phyloP scores from a whole-genome alignment of 257 asterid species.

The Solanum sejunctum region DNA sequence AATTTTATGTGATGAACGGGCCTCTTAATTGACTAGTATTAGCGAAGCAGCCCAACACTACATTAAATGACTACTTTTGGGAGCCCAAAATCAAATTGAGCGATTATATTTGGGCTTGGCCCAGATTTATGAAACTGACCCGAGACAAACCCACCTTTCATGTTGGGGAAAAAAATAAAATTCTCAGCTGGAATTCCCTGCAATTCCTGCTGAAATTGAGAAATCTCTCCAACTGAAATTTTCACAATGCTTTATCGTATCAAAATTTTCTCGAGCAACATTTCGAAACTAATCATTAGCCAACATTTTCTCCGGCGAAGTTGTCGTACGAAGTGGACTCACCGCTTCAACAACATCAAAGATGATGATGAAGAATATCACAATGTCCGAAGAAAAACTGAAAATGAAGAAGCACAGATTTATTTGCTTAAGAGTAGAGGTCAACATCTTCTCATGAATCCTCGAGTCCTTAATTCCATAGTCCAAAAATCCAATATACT shows the following conservation, averaged over 20 bases:
- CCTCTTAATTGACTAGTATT: too few species aligned
- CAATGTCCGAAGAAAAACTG: conserved; percentile 2
- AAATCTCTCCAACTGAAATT: not conserved
- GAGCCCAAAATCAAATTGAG: too few species aligned
- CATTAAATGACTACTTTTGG: too few species aligned
- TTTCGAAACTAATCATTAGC: not conserved
- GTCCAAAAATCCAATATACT: conserved; percentile 48
- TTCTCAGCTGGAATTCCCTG: not conserved
- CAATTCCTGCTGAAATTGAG: not conserved
- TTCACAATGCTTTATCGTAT: conserved; percentile 22
- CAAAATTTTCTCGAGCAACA: conserved; percentile 5
- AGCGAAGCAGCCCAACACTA: too few species aligned
- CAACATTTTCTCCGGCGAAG: conserved; percentile 10
- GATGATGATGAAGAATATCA: conserved; percentile 19
- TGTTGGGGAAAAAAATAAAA: too few species aligned
- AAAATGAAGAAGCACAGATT: conserved; percentile 13
- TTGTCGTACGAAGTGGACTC: conserved; percentile 30
- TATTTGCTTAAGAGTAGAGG: conserved; percentile 73
- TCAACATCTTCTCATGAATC: conserved; percentile 77
- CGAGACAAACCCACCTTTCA: not conserved
- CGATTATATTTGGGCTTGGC: not conserved
- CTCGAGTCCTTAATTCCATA: conserved; percentile 56
- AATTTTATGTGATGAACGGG: too few species aligned
- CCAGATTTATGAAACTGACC: not conserved
- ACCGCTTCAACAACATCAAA: not conserved